Evolutionary conservation across 225 moss, liverwort and hornwort genomes (phyloP).

Genomic region (Sphagnum contortum): DNA sequence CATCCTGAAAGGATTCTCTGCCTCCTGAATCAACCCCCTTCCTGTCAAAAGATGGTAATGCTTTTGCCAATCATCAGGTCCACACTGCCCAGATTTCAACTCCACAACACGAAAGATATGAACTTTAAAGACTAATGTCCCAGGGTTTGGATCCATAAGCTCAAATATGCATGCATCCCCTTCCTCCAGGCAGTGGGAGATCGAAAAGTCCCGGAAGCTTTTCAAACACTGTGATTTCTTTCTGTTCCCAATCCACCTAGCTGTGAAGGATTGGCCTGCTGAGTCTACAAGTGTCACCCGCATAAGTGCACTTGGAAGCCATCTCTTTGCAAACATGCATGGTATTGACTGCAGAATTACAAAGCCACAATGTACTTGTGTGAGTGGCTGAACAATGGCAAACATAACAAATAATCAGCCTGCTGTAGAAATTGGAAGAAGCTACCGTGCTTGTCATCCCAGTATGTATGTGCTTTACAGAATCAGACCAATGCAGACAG

Average conservation of each 20-base stretch:
- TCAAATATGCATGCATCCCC: slow-evolving; percentile 47
- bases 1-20: no score
- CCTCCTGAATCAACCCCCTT: no score
- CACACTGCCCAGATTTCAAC: slow-evolving; percentile 20
- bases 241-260: slow-evolving; percentile 41
- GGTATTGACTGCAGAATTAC: slow-evolving; percentile 40
- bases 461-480: not conserved
- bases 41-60: slow-evolving; percentile 12
- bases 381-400: not conserved
- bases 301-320: slow-evolving; percentile 43
- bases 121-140: slow-evolving; percentile 32
- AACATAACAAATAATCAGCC: not conserved
- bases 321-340: slow-evolving; percentile 42
- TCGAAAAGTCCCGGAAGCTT: slow-evolving; percentile 39
- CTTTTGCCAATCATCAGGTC: slow-evolving; percentile 39
- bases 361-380: not conserved
- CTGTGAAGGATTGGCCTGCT: slow-evolving; percentile 34
- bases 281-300: slow-evolving; percentile 38
- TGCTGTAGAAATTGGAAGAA: not conserved
- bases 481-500: no score
- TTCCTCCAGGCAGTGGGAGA: slow-evolving; percentile 44
- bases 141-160: slow-evolving; percentile 37
- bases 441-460: not conserved
- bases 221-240: slow-evolving; percentile 42
- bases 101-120: slow-evolving; percentile 44